phyloP scores from a whole-genome alignment of 371 early-diverging fungal species.

The Massospora cicadina region DNA sequence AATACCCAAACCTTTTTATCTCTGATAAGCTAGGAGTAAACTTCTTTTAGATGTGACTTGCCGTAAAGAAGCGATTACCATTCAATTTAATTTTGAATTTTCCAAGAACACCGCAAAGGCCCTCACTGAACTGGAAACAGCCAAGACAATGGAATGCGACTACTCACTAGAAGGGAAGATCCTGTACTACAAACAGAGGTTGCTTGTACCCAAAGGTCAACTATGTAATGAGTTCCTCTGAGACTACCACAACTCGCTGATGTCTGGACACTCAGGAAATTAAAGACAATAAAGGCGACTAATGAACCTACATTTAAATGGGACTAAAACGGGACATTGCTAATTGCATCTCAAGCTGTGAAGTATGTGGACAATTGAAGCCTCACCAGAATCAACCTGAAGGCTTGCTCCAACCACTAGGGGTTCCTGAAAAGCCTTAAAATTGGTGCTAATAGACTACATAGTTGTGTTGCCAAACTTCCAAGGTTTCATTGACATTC shows the following conservation, averaged over 20 bases:
- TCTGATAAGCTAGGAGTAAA: background rate
- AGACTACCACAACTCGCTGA: background rate
- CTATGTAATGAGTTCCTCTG: background rate
- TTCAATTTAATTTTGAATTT: background rate
- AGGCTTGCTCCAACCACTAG: conserved; percentile 23
- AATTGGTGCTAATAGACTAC: conserved; percentile 16
- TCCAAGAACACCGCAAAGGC: background rate
- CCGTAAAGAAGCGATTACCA: background rate
- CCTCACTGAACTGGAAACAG: background rate
- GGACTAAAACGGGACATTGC: background rate
- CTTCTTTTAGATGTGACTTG: background rate
- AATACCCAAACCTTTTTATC: background rate
- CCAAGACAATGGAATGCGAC: too few relatives aligned
- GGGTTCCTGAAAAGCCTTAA: conserved; percentile 8
- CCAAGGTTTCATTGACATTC: conserved; percentile 18
- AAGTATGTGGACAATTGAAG: conserved; percentile 21
- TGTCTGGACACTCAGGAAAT: conserved; percentile 17
- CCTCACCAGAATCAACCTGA: conserved; percentile 13
- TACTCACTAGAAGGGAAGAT: background rate
- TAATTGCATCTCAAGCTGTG: background rate
- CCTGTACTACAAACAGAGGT: background rate
- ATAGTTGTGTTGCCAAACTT: conserved; percentile 14
- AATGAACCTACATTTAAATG: background rate
- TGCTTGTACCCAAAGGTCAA: background rate
- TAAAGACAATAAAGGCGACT: background rate